Evolutionary conservation across 1,284 basidiomycete genomes (phyloP).

Genomic region (Serendipita sp.): DNA sequence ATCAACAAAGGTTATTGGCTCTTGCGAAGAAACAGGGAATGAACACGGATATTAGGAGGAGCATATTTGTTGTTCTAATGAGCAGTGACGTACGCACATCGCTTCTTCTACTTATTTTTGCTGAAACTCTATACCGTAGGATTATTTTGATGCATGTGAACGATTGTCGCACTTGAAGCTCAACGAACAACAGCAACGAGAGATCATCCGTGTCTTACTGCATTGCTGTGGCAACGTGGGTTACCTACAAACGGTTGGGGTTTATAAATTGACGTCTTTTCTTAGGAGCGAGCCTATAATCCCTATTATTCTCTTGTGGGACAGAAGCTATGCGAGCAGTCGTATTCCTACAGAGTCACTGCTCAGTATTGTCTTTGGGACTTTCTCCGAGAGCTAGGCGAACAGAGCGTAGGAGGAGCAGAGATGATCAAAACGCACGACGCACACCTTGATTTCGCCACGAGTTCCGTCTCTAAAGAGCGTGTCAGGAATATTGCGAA

Average conservation of each 20-base stretch:
- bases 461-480: conserved; percentile 43
- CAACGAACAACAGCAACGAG: conserved; percentile 83
- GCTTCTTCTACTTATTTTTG: neutral
- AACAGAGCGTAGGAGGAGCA: conserved; percentile 66
- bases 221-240: conserved; percentile 87
- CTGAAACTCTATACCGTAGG: conserved; percentile 32
- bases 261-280: neutral
- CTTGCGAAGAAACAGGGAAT: conserved; percentile 90
- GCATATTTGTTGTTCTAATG: conserved; percentile 88
- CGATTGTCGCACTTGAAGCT: conserved; percentile 70
- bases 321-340: conserved; percentile 56
- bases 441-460: conserved; percentile 27
- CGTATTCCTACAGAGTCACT: conserved; percentile 80
- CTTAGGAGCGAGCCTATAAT: conserved; percentile 81
- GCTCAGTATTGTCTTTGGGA: conserved; percentile 97
- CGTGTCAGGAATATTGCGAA: conserved; percentile 53
- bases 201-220: conserved; percentile 81
- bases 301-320: conserved; percentile 88
- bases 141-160: conserved; percentile 88
- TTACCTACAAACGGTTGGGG: conserved; percentile 6
- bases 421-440: conserved; percentile 51
- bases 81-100: conserved; percentile 62
- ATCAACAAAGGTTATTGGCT: conserved; percentile 37
- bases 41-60: conserved; percentile 91
- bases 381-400: conserved; percentile 83